Evolutionary conservation across 1,284 basidiomycete species (phyloP), one percentile per base, ranked within the genome.

Genomic region (Amylostereum chailletii): DNA sequence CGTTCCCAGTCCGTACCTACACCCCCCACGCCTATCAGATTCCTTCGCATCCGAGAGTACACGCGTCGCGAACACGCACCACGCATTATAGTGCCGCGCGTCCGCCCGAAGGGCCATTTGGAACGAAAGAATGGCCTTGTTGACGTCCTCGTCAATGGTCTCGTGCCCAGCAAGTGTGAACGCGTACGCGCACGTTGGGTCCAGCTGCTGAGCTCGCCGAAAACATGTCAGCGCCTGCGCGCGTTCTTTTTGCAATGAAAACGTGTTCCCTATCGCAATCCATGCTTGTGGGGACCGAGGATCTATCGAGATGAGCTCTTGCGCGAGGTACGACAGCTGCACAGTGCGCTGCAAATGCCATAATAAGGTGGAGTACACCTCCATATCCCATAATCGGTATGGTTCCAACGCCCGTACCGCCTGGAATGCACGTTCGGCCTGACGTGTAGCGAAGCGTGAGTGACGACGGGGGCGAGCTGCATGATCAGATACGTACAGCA

Each of bases 111-210:
- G 75, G 39, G 94, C 93, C 48, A 81, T 83, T 63, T 94, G 83
- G 67, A 94, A 97, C 71, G 90, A 94, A 50, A 77, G 80, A 58
- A 93, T 81, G 32, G 93, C 92, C 65, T 87, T 83, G 60, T 93
- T 88, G 56, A 89, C 76, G 71, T 97, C 92, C 60, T 96, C 93
- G 67, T 95, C 89, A 57, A 94, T 81, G 41, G 86, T 89, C 74
- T 97, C 94, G 68, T 96, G 93, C 43, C 94, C 94, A 60, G 90
- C 91, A 54, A 97, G 72, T 27, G 92, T 95, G 71, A 90, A 94
- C 51, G 92, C 91, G 65, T 96, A 95, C 51, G 91, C 88, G 68
- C 86, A 92, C 6, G 76, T 75, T 6, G 88, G 82, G 63, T 92
- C 90, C 60, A 94, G 68, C 65, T 90, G 83, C 26, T 84, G 79